A percentile compares a stretch with the other conserved stretches of the same genome.
Evolutionary conservation across 31 red algal genomes (phyloP).

Genomic region (Odonthalia washingtoniensis): DNA sequence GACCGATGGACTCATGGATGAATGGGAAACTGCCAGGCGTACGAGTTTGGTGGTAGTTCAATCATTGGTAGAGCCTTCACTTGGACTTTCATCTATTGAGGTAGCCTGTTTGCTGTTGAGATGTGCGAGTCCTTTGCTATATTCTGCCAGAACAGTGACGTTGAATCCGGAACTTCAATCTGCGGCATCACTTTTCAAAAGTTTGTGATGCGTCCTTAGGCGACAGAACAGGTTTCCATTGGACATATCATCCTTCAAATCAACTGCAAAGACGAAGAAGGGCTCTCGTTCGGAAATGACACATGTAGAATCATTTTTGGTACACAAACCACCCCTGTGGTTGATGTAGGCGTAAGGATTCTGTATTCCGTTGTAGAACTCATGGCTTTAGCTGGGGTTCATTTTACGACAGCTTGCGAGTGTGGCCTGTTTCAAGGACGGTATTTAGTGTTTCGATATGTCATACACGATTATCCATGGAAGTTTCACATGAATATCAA

Average conservation of each 20-base stretch:
- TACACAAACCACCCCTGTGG: background rate
- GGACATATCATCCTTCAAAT: background rate
- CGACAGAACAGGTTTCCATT: background rate
- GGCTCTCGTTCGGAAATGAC: background rate
- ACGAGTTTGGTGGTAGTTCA: slow-evolving; percentile 34
- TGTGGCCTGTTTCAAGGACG: slow-evolving; percentile 57
- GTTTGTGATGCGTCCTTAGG: slow-evolving; percentile 3
- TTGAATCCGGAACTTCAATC: slow-evolving; percentile 53
- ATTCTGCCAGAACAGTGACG: slow-evolving; percentile 52
- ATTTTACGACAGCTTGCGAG: slow-evolving; percentile 40
- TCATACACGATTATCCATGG: slow-evolving; percentile 57
- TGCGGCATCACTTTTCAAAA: slow-evolving; percentile 48
- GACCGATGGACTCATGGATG: too few relatives aligned
- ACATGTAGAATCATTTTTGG: background rate
- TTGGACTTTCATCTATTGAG: slow-evolving; percentile 17
- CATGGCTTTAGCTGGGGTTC: background rate
- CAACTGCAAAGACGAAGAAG: background rate
- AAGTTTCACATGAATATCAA: slow-evolving; percentile 10
- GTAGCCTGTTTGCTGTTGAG: slow-evolving; percentile 13
- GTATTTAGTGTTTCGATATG: slow-evolving; percentile 48
- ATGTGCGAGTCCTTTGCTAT: slow-evolving; percentile 31
- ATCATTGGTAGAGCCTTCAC: slow-evolving; percentile 9
- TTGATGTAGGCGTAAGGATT: slow-evolving; percentile 27
- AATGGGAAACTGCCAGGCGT: slow-evolving; percentile 56
- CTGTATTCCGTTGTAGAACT: slow-evolving; percentile 43